phyloP scores from a whole-genome alignment of 2,329 filamentous ascomycete species.

The Cordyceps javanica region DNA sequence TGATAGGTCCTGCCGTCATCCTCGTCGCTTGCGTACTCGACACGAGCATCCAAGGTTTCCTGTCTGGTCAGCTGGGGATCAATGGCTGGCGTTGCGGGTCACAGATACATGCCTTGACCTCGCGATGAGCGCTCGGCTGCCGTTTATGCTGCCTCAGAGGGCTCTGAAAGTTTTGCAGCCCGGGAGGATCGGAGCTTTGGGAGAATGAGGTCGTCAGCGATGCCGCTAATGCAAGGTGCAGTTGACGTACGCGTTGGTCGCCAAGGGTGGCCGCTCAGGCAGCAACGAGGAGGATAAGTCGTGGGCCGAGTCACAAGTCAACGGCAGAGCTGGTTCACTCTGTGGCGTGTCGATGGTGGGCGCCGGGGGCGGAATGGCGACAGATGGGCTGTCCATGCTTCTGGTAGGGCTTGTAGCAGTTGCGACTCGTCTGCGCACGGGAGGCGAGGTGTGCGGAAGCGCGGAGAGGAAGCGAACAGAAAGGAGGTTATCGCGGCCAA shows the following conservation, averaged over 20 bases:
- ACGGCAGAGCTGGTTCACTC: neutral
- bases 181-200: slow-evolving; percentile 37
- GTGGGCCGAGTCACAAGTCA: neutral
- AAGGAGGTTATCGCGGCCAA: neutral
- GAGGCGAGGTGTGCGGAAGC: neutral
- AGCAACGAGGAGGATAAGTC: neutral
- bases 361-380: neutral
- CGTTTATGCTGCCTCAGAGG: slow-evolving; percentile 52
- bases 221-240: too few relatives aligned
- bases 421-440: neutral
- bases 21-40: slow-evolving; percentile 80
- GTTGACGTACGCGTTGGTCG: slow-evolving; percentile 31
- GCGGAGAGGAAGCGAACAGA: neutral
- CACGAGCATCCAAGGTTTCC: slow-evolving; percentile 89
- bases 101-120: slow-evolving; percentile 44
- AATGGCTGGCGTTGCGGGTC: neutral
- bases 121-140: slow-evolving; percentile 50
- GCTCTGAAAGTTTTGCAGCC: slow-evolving; percentile 39
- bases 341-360: neutral
- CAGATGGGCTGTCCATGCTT: neutral
- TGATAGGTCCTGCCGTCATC: slow-evolving; percentile 76
- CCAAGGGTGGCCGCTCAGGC: neutral
- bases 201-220: neutral
- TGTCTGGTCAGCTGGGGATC: slow-evolving; percentile 28
- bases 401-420: neutral